Evolutionary conservation across 1,284 basidiomycete species (phyloP), one percentile per base, ranked within the genome.

Genomic region (Coniferiporia sulphurascens): DNA sequence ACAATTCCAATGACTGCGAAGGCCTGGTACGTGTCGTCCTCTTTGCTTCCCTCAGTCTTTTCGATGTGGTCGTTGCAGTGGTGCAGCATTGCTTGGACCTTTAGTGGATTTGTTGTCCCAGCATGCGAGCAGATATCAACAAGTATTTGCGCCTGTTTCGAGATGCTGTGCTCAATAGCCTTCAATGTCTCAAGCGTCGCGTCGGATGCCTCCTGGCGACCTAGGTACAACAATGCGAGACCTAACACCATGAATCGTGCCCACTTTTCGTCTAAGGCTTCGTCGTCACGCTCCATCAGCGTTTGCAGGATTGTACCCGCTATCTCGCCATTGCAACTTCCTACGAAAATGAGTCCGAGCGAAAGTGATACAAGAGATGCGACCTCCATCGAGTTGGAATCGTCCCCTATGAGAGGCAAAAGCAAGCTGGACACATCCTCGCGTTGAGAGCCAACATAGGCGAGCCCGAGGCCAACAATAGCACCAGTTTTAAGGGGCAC

Each of bases 61-160:
- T 86, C 85, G 62, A 94, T 80, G 68, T 98, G 95, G 70, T 98
- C 95, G 54, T 91, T 91, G 69, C 96, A 98, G 64, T 93, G 84
- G 68, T 98, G 94, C 17, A 99, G 81, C 84, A 99, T 91, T 51
- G 82, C 80, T 71, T 99, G 97, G 32, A 99, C 83, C 75, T 94
- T 94, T 60, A 99, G 79, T 2, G 98, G 96, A 69, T 98, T 97
- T 43, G 96, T 95, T 0, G 94, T 96, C 4, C 93, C 97, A 1
- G 95, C 96, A 70, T 91, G 98, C 1, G 95, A 87, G 71, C 95
- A 98, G 50, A 93, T 91, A 68, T 98, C 94, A 19, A 98, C 93
- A 48, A 99, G 79, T 56, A 98, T 89, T 66, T 93, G 90, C 1
- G 94, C 91, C 55, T 93, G 93, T 69, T 92, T 93, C 27, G 93